phyloP scores from a whole-genome alignment of 805 yeast species.

The Metschnikowia koreensis region DNA sequence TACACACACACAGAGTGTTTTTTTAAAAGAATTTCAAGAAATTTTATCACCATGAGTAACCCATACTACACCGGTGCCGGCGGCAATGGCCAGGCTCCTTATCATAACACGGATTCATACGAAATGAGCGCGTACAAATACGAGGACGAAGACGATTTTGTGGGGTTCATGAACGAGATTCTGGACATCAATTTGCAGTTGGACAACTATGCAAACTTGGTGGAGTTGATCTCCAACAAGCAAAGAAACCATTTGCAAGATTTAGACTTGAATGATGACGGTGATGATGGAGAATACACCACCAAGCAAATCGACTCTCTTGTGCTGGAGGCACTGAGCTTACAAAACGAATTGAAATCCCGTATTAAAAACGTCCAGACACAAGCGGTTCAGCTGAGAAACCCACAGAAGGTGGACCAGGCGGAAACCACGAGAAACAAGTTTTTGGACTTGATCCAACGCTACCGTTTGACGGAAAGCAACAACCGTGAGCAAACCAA shows the following conservation, averaged over 20 bases:
- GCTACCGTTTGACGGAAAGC: constrained; percentile 82
- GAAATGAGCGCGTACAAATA: constrained; percentile 19
- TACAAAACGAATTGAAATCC: constrained; percentile 71
- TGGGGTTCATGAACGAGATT: constrained; percentile 60
- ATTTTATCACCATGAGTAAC: constrained; percentile 39
- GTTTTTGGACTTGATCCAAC: constrained; percentile 83
- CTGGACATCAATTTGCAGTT: constrained; percentile 66
- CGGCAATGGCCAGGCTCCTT: constrained; percentile 4
- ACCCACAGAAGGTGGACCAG: constrained; percentile 81
- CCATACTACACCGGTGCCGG: constrained; percentile 24
- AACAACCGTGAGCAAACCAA: constrained; percentile 80
- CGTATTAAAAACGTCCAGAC: constrained; percentile 77
- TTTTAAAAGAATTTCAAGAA: too few relatives aligned
- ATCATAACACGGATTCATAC: constrained; percentile 10
- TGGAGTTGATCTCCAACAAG: constrained; percentile 65
- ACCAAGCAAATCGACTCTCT: constrained; percentile 76
- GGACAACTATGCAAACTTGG: constrained; percentile 65
- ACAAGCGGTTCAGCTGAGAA: constrained; percentile 54
- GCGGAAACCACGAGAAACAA: constrained; percentile 84
- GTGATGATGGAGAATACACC: constrained; percentile 50
- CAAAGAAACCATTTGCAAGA: constrained; percentile 73
- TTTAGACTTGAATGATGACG: constrained; percentile 65
- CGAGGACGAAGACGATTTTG: constrained; percentile 51
- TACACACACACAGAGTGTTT: too few relatives aligned
- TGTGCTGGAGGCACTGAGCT: constrained; percentile 72